phyloP scores from a whole-genome alignment of 805 yeast species.

The Dipodascopsis uninucleata region DNA sequence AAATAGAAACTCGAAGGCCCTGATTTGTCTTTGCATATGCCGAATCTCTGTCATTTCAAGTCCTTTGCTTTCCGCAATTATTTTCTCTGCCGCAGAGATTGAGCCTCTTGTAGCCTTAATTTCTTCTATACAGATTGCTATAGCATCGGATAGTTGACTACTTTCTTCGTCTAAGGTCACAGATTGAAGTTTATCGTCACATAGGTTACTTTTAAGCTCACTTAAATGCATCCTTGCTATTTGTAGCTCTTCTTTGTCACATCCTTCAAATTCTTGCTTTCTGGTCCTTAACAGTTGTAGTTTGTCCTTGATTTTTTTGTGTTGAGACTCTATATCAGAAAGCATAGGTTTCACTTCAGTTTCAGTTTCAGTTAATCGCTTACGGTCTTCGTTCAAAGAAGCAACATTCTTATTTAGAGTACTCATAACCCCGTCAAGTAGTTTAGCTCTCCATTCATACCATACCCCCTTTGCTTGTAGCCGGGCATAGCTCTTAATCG shows the following conservation, averaged over 20 bases:
- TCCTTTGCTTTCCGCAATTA: constrained; percentile 22
- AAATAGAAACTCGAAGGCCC: too few species aligned
- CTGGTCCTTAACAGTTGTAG: constrained; percentile 24
- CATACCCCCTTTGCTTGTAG: constrained; percentile 54
- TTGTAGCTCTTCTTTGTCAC: constrained; percentile 25
- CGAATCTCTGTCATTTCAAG: constrained; percentile 28
- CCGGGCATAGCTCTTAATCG: constrained; percentile 50
- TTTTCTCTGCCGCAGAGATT: constrained; percentile 28
- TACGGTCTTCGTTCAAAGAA: constrained; percentile 26
- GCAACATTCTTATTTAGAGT: constrained; percentile 29
- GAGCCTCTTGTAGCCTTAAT: constrained; percentile 17
- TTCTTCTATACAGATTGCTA: constrained; percentile 12
- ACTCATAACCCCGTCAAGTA: constrained; percentile 46
- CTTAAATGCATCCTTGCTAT: constrained; percentile 21
- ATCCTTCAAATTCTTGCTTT: constrained; percentile 15
- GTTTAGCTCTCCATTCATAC: constrained; percentile 60
- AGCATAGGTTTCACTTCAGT: constrained; percentile 7
- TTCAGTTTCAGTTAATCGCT: constrained; percentile 18
- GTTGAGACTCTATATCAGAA: constrained; percentile 17
- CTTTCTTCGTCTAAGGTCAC: constrained; percentile 6
- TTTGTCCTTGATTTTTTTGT: constrained; percentile 21
- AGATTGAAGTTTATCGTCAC: not conserved
- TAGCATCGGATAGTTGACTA: constrained; percentile 11
- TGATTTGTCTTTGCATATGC: too few species aligned
- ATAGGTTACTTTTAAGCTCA: constrained; percentile 12